A percentile compares a stretch with the other conserved stretches of the same genome.
phyloP scores from a whole-genome alignment of 768 basidiomycete genomes.

The Collybia mongolica region DNA sequence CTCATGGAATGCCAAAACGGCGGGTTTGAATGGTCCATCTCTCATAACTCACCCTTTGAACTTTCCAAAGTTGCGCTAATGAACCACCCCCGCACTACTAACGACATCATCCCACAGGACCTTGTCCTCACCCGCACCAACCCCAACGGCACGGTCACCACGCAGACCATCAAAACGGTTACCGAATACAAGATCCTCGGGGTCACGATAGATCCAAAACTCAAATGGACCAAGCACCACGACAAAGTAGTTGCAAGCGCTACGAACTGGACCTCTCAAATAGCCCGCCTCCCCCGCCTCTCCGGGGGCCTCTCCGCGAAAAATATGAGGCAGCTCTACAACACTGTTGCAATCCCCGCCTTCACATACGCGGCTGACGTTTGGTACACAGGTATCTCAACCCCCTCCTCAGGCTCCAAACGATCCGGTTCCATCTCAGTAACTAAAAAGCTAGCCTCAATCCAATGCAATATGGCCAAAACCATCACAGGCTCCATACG shows the following conservation, averaged over 20 bases:
- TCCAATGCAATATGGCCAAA: conserved; percentile 3
- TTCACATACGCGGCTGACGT: no score
- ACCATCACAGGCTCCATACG: conserved; percentile 5
- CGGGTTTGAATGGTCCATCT: conserved; percentile 13
- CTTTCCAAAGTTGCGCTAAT: conserved; percentile 26
- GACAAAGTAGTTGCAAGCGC: conserved; percentile 1
- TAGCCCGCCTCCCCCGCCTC: neutral
- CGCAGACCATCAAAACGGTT: no score
- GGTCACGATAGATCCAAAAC: conserved; percentile 2
- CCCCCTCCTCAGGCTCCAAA: conserved; percentile 1
- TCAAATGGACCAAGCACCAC: conserved; percentile 10
- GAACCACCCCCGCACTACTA: no score
- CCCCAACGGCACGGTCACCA: no score
- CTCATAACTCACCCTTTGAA: neutral
- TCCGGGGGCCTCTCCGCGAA: conserved; percentile 18
- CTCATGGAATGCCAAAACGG: no score
- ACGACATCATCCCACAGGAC: no score
- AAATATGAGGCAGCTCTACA: no score
- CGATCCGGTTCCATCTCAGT: conserved; percentile 3
- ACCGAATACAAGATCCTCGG: no score
- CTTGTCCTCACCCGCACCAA: no score
- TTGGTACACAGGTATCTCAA: conserved; percentile 3
- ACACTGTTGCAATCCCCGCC: no score
- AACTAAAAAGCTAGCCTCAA: conserved; percentile 43
- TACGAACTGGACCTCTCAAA: conserved; percentile 6